Evolutionary conservation across 2,329 filamentous ascomycete species (phyloP).

Genomic region (Pseudocercospora eumusae): DNA sequence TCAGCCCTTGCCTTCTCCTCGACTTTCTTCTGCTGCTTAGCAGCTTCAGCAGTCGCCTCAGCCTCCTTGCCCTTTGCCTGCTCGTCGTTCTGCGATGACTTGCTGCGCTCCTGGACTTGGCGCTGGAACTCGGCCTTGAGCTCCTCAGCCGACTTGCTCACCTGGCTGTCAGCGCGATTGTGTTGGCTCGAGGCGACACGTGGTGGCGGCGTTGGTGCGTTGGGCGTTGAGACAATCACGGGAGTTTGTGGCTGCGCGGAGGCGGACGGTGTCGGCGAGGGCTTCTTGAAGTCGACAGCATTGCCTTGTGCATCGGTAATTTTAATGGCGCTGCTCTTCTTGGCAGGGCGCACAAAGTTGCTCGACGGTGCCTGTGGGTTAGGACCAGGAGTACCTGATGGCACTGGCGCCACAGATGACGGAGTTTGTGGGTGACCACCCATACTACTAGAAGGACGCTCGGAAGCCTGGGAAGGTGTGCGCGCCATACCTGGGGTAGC

Average conservation of each 20-base stretch:
- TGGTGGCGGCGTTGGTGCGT: conserved; percentile 71
- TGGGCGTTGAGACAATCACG: conserved; percentile 70
- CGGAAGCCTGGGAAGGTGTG: conserved; percentile 74
- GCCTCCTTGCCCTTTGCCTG: conserved; percentile 55
- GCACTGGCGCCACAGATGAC: conserved; percentile 59
- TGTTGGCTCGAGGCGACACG: conserved; percentile 71
- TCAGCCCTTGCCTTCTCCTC: conserved; percentile 27
- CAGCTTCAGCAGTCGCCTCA: conserved; percentile 59
- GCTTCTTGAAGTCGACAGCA: conserved; percentile 65
- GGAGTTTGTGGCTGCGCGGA: conserved; percentile 60
- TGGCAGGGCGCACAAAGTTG: conserved; percentile 62
- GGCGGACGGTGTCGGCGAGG: conserved; percentile 59
- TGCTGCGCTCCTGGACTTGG: conserved; percentile 58
- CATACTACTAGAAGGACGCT: conserved; percentile 61
- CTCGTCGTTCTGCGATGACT: conserved; percentile 51
- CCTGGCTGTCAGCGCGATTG: conserved; percentile 68
- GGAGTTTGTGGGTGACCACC: conserved; percentile 62
- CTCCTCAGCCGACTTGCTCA: conserved; percentile 73
- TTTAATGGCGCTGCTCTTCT: conserved; percentile 74
- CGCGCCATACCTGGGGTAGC: conserved; percentile 67
- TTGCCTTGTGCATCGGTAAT: conserved; percentile 86
- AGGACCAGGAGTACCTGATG: conserved; percentile 43
- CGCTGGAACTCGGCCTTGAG: conserved; percentile 65
- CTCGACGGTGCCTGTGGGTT: conserved; percentile 36
- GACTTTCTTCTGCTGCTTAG: conserved; percentile 52